These are phyloP conservation scores for Lachnellula hyalina DNA, from an alignment of 2,329 filamentous ascomycete genomes.

Conservation along the genomic window DNA sequence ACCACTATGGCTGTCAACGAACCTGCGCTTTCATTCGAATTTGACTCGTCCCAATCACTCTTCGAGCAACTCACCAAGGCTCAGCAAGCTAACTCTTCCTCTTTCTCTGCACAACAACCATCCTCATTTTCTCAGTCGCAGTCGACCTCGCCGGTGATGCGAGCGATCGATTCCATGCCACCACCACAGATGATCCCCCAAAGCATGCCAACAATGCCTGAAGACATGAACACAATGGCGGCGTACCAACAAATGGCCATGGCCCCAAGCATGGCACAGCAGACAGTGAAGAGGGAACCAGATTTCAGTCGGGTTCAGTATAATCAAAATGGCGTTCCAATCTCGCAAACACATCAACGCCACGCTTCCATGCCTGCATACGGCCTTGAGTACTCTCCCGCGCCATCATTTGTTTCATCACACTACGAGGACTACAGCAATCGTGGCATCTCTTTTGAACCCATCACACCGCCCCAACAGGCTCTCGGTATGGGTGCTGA, in stretches of 20 bases:
- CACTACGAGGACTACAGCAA: conserved; percentile 98
- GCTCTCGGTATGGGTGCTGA: conserved; percentile 74
- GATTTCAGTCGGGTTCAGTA: conserved; percentile 80
- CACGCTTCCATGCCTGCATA: conserved; percentile 99
- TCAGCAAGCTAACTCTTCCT: conserved; percentile 96
- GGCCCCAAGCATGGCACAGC: conserved; percentile 63
- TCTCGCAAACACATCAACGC: conserved; percentile 78
- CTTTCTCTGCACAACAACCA: conserved; percentile 76
- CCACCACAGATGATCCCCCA: conserved; percentile 77
- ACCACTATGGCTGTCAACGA: conserved; percentile 96
- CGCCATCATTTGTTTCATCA: conserved; percentile 96
- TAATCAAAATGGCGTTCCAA: conserved; percentile 84
- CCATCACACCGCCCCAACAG: conserved; percentile 92
- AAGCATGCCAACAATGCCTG: conserved; percentile 46
- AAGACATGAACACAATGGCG: conserved; percentile 60
- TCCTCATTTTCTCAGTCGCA: conserved; percentile 60
- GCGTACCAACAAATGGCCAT: conserved; percentile 66
- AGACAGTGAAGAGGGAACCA: conserved; percentile 80
- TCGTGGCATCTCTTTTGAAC: conserved; percentile 92
- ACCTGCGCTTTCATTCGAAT: conserved; percentile 95
- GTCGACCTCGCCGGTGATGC: conserved; percentile 81
- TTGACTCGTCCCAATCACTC: conserved; percentile 97
- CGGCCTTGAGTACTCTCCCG: conserved; percentile 90
- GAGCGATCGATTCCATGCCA: conserved; percentile 90
- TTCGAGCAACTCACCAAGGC: conserved; percentile 99